Evolutionary conservation across 73 alveolate species (phyloP).

Genomic region (Paramecium sexaurelia): DNA sequence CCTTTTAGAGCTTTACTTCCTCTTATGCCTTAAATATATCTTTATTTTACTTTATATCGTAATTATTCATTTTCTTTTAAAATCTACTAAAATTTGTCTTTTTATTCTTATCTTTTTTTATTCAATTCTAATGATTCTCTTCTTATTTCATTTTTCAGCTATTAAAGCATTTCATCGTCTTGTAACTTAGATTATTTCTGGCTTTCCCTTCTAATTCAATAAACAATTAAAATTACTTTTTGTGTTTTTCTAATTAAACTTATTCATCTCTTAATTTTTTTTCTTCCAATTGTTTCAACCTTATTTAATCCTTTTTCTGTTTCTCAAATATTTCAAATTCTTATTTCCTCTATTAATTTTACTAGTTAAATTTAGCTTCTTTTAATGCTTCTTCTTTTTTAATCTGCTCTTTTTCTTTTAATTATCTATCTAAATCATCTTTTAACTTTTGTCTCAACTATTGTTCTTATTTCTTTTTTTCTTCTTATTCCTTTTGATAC

Average conservation of each 20-base stretch:
- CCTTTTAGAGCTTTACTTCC: not conserved
- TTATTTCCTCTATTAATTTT: not conserved
- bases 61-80: constrained; percentile 35
- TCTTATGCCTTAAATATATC: not conserved
- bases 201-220: not conserved
- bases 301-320: not conserved
- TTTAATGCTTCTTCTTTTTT: not conserved
- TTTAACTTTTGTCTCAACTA: not conserved
- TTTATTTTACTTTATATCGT: not conserved
- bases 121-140: not conserved
- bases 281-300: constrained; percentile 7
- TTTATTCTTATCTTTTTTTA: constrained; percentile 11
- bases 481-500: constrained; percentile 15
- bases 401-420: not conserved
- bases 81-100: constrained; percentile 27
- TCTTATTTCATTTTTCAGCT: not conserved
- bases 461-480: not conserved
- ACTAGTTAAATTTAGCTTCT: not conserved
- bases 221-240: not conserved
- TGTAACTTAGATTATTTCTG: not conserved
- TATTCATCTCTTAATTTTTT: constrained; percentile 51
- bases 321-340: constrained; percentile 10
- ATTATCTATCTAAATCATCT: constrained; percentile 28
- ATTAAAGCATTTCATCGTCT: not conserved
- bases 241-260: not conserved